Conservation (phyloP, 495 filamentous ascomycete genomes). For the Xylaria palmicola region DNA sequence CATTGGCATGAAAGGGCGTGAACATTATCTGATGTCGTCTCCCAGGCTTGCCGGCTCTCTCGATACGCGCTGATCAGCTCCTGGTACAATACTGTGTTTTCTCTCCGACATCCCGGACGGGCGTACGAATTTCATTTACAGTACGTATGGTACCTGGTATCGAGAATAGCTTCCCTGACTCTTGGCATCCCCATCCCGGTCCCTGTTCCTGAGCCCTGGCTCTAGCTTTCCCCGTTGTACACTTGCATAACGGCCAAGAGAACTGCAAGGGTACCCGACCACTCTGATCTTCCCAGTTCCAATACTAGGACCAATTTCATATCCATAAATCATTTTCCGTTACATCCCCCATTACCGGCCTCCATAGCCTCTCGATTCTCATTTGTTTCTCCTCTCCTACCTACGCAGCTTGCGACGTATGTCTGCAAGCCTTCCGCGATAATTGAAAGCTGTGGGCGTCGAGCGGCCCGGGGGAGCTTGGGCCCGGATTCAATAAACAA, state of each 20-base stretch:
- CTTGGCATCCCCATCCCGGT: constrained; percentile 3
- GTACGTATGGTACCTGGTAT: background rate
- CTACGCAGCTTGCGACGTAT: background rate
- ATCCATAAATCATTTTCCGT: constrained; percentile 30
- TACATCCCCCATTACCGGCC: constrained; percentile 26
- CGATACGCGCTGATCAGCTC: constrained; percentile 1
- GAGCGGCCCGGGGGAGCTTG: constrained; percentile 16
- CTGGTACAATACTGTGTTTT: background rate
- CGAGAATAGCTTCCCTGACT: constrained; percentile 7
- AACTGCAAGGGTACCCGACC: constrained; percentile 27
- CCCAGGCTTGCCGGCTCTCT: background rate
- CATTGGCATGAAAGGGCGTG: background rate
- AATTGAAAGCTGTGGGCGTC: constrained; percentile 18
- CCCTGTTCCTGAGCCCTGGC: constrained; percentile 8
- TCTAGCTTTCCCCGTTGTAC: constrained; percentile 14
- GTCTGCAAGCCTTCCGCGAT: constrained; percentile 25
- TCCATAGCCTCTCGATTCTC: constrained; percentile 11
- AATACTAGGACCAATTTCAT: constrained; percentile 28
- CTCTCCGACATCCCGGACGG: background rate
- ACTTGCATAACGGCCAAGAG: constrained; percentile 32
- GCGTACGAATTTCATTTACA: constrained; percentile 4
- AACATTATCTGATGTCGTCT: background rate
- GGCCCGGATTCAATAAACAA: constrained; percentile 18
- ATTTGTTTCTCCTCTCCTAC: constrained; percentile 1
- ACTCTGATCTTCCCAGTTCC: constrained; percentile 30